A percentile compares a stretch with the other conserved stretches of the same genome.
These are phyloP conservation scores for Trebouxia sp. DNA, from an alignment of 139 green algal species.

Conservation along the genomic window DNA sequence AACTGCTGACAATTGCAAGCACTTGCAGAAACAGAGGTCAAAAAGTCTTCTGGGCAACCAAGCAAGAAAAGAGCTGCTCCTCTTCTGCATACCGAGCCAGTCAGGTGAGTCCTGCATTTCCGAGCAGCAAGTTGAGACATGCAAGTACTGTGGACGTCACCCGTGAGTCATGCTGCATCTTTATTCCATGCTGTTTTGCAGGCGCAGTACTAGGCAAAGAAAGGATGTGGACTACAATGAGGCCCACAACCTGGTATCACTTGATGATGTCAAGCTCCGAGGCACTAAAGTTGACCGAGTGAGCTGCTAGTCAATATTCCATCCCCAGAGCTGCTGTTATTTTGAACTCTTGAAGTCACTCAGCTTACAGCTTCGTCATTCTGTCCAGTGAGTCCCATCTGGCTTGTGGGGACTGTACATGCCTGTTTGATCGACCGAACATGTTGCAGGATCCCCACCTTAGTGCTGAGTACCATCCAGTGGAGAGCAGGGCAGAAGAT, in stretches of 20 bases:
- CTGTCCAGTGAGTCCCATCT: too few species aligned
- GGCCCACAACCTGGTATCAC: not conserved
- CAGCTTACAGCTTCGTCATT: too few species aligned
- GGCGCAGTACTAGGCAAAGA: slow-evolving; percentile 24
- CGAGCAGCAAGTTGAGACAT: not conserved
- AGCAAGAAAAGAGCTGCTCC: slow-evolving; percentile 22
- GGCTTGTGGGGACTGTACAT: too few species aligned
- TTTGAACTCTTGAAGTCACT: too few species aligned
- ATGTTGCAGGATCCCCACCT: not conserved
- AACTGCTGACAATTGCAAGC: not conserved
- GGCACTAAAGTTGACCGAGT: not conserved
- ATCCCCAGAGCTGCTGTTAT: too few species aligned
- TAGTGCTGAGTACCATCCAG: slow-evolving; percentile 15
- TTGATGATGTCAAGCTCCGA: slow-evolving; percentile 4
- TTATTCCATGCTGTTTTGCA: not conserved
- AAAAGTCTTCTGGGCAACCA: not conserved
- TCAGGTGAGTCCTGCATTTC: slow-evolving; percentile 4
- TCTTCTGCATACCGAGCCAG: not conserved
- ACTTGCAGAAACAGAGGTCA: not conserved
- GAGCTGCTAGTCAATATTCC: not conserved
- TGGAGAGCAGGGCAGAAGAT: slow-evolving; percentile 6
- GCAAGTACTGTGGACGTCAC: not conserved
- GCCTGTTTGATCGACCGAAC: too few species aligned
- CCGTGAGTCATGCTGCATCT: not conserved
- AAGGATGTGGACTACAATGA: slow-evolving; percentile 28